These are phyloP conservation scores for Penicillium sp. DNA, from an alignment of 2,329 filamentous ascomycete species.

Conservation along the genomic window DNA sequence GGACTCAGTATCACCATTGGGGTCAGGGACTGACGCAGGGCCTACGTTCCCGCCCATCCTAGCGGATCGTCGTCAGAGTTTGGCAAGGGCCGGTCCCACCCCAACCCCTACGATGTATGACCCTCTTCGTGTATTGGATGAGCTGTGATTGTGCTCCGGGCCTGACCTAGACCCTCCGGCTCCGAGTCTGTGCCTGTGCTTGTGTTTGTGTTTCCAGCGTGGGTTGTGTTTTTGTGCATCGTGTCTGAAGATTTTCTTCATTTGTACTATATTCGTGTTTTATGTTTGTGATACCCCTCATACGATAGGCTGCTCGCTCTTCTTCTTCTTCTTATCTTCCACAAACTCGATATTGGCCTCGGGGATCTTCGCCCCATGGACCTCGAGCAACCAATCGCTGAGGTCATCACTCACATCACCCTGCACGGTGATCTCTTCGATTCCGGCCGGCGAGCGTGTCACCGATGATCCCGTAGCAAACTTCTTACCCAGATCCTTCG, in stretches of 20 bases:
- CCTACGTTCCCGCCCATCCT: constrained; percentile 24
- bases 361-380: constrained; percentile 80
- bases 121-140: constrained; percentile 31
- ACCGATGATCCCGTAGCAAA: constrained; percentile 94
- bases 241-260: constrained; percentile 10
- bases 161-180: background rate
- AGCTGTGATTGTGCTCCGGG: constrained; percentile 25
- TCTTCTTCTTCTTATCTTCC: constrained; percentile 96
- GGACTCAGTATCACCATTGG: background rate
- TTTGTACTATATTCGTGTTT: constrained; percentile 18
- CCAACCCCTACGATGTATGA: constrained; percentile 22
- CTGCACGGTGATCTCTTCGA: constrained; percentile 97
- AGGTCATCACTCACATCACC: constrained; percentile 96
- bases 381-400: constrained; percentile 84
- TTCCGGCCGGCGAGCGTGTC: constrained; percentile 81
- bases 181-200: background rate
- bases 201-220: background rate
- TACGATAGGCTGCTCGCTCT: constrained; percentile 15
- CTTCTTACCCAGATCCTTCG: constrained; percentile 98
- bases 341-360: constrained; percentile 94
- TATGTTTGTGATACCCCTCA: constrained; percentile 30
- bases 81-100: constrained; percentile 6
- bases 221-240: background rate
- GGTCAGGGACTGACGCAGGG: background rate
- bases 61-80: constrained; percentile 20